Base-by-base conservation (phyloP, 129 eudicot species). In the Centella asiatica region DNA sequence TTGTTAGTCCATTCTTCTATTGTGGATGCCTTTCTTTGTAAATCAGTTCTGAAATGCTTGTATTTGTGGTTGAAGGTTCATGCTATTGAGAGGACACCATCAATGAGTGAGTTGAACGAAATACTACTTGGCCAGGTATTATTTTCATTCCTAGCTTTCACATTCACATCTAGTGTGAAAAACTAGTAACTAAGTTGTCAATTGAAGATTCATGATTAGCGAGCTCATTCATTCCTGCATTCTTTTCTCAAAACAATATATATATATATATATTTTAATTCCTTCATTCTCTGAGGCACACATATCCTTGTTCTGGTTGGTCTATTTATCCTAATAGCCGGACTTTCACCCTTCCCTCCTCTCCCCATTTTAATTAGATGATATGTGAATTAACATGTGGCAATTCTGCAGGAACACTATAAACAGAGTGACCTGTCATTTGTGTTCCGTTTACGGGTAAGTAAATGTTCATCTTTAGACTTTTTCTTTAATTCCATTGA, bases 81-180 rank as follows among this genome's bases (percentile, higher is more conserved):
- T 68, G 81, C 87, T 40, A 44, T 93, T 68, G 99, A 93, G 81
- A 93, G 77, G 80, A 93, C 87, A 59, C 96, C 99, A 24, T 93
- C 99, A 44, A 93, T 88, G 99, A 93, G 99, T 71, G 99, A 88
- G 78, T 65, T 93, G 77, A 93, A 85, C 42, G 99, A 93, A 76
- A 87, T 93, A 65, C 85, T 93, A 49, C 78, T 93, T 34, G 99
- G 99, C 56, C 99, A 93, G 96, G 99, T 93, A 81, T n/a, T n/a
- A n/a, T 59, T 50, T 60, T 19, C 67, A 45, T 64, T 70, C 40
- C 70, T 65, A 53, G 23, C 32, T 37, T 69, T 65, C 40, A 36
- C 65, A 59, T 74, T 66, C 64, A 34, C 28, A 47, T 40, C 52
- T 42, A n/a, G 61, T 56, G 39, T 33, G 20, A 2, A 31, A 63